Conservation (phyloP, 2,329 filamentous ascomycete genomes). For the Alternaria sp. region DNA sequence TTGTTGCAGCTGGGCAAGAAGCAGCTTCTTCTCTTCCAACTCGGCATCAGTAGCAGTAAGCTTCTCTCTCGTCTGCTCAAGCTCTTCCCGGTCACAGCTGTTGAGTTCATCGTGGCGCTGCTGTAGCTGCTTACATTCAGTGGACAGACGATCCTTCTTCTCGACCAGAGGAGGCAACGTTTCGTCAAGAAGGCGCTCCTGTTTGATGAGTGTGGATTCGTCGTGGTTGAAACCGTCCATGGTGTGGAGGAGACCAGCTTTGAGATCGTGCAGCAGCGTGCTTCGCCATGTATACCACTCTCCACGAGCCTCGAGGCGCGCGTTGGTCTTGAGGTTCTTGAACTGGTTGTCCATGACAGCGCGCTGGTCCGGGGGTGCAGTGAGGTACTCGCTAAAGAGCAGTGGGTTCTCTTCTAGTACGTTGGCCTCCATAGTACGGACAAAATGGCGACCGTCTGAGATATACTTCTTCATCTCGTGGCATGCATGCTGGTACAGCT, state of each 20-base stretch:
- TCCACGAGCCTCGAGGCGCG: slow-evolving; percentile 86
- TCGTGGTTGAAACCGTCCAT: slow-evolving; percentile 79
- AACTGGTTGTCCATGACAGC: slow-evolving; percentile 93
- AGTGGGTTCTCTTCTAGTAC: slow-evolving; percentile 89
- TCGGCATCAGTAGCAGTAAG: slow-evolving; percentile 70
- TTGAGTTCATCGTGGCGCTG: slow-evolving; percentile 75
- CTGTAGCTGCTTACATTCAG: slow-evolving; percentile 72
- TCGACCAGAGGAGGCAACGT: slow-evolving; percentile 70
- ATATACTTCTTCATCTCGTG: slow-evolving; percentile 97
- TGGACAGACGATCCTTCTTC: slow-evolving; percentile 66
- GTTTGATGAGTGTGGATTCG: slow-evolving; percentile 68
- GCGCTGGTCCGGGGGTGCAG: slow-evolving; percentile 81
- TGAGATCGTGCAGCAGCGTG: slow-evolving; percentile 82
- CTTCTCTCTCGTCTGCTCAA: slow-evolving; percentile 74
- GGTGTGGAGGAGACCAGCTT: slow-evolving; percentile 78
- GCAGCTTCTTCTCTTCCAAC: slow-evolving; percentile 70
- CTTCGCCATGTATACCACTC: slow-evolving; percentile 99
- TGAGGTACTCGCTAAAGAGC: slow-evolving; percentile 89
- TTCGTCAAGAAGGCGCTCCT: slow-evolving; percentile 71
- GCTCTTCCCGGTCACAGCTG: slow-evolving; percentile 79
- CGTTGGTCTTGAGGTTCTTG: slow-evolving; percentile 95
- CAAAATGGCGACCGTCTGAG: slow-evolving; percentile 85
- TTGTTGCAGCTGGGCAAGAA: slow-evolving; percentile 70
- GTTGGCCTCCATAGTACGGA: slow-evolving; percentile 87
- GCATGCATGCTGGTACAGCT: slow-evolving; percentile 93